Evolutionary conservation across 441 rosid genomes (phyloP), one percentile per base, ranked within the genome.

Genomic region (Heliophila coronopifolia): DNA sequence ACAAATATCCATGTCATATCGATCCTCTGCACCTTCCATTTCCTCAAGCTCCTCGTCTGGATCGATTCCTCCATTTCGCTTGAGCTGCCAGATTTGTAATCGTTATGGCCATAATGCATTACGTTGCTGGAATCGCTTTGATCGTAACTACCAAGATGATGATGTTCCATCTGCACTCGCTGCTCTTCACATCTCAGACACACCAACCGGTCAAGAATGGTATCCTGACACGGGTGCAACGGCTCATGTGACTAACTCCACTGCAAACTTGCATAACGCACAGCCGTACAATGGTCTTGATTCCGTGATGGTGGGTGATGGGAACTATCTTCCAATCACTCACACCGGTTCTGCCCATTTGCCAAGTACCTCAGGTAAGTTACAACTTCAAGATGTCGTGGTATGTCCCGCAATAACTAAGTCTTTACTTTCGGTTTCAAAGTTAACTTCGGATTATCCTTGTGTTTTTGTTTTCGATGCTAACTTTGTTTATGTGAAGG

Each of bases 201-300:
- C n/a, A n/a, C n/a, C n/a, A n/a, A n/a, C n/a, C n/a, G 33, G 49
- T 0, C 3, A 3, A 2, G 19, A 43, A 9, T 43, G 49, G 33
- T 13, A 3, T 13, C 20, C 33, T 0, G 49, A 43, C 2, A 23
- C 33, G 1, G 32, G 49, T 1, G 49, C 32, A 0, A 3, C 11
- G 0, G 4, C 33, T 7, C 31, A 43, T 8, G n/a, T 43, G 1
- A 26, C 18, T 1, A 43, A 8, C 3, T 24, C 20, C 0, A 0
- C n/a, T 0, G 6, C 24, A 0, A 3, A 13, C 1, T 9, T 40
- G 1, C 16, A 10, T 0, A 3, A 10, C 0, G 1, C 27, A 0
- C 27, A 9, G 1, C 15, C 16, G 0, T 40, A 40, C 4, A 0
- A 0, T 2, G 45, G 45, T 2, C 1, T 1, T 2, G 27, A 40